Evolutionary conservation across 495 filamentous ascomycete genomes (phyloP).

Genomic region (Lophiotrema nucula): DNA sequence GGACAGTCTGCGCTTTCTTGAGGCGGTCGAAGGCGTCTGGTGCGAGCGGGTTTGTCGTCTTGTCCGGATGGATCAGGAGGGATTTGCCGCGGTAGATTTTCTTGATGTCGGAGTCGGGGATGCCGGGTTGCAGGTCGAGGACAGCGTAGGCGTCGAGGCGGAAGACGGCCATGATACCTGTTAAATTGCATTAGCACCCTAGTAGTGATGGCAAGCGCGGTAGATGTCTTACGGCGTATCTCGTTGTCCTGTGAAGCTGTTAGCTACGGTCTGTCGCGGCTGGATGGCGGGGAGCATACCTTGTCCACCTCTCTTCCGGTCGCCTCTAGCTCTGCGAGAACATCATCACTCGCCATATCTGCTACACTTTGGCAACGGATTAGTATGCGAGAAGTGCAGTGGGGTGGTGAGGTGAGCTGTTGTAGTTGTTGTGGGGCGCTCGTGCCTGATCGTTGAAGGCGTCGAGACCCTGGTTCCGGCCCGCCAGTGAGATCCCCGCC

Average conservation of each 20-base stretch:
- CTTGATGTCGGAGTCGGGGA: constrained; percentile 96
- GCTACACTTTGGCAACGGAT: no score
- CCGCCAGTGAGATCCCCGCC: not conserved
- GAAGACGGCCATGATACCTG: constrained; percentile 85
- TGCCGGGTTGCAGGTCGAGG: constrained; percentile 92
- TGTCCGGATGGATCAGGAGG: constrained; percentile 96
- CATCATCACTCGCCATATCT: constrained; percentile 58
- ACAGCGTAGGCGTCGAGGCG: constrained; percentile 90
- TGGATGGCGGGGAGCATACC: constrained; percentile 45
- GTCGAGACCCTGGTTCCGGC: not conserved
- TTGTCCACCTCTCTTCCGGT: constrained; percentile 90
- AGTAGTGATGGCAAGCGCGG: not conserved
- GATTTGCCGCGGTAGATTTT: constrained; percentile 90
- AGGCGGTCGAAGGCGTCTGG: constrained; percentile 96
- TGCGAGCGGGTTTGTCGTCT: constrained; percentile 85
- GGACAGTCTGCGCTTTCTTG: constrained; percentile 85
- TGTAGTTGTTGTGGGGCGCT: not conserved
- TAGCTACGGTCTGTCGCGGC: not conserved
- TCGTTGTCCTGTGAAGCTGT: constrained; percentile 73
- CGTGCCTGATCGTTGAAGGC: no score
- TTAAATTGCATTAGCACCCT: constrained; percentile 26
- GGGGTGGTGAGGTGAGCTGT: not conserved
- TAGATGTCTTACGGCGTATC: constrained; percentile 72
- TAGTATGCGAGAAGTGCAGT: no score
- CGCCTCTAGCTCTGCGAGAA: constrained; percentile 78